Evolutionary conservation across 257 asterid species (phyloP).

Genomic region (Phtheirospermum japonicum): DNA sequence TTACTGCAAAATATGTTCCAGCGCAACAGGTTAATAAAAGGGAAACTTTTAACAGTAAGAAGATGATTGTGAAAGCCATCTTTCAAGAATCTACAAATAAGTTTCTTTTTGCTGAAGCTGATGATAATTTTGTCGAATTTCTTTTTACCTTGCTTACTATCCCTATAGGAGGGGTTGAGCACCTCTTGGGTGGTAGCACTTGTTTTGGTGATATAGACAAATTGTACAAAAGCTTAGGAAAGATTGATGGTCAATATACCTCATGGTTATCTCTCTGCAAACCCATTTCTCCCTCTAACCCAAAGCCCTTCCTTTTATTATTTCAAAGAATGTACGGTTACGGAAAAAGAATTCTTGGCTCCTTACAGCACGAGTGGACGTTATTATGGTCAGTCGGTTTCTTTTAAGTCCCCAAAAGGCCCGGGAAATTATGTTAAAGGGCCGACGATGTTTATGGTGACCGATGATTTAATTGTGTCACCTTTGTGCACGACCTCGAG

Average conservation of each 20-base stretch:
- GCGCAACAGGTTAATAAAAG: no score
- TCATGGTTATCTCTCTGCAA: no score
- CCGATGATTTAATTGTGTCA: constrained; percentile 1
- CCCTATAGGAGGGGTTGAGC: constrained; percentile 21
- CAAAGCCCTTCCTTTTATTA: no score
- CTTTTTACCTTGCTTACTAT: constrained; percentile 22
- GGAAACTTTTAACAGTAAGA: not conserved
- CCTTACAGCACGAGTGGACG: no score
- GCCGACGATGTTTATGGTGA: not conserved
- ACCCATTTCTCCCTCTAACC: no score
- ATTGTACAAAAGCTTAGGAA: constrained; percentile 3
- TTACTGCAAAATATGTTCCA: no score
- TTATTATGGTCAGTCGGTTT: not conserved
- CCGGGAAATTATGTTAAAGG: not conserved
- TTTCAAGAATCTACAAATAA: not conserved
- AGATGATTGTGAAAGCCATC: constrained; percentile 8
- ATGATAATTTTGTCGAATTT: constrained; percentile 24
- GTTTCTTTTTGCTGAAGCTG: constrained; percentile 24
- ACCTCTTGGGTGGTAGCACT: constrained; percentile 3
- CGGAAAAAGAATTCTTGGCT: not conserved
- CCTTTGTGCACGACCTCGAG: not conserved
- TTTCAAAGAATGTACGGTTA: no score
- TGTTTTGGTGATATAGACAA: constrained; percentile 15
- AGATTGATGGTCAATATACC: not conserved
- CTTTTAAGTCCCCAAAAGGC: not conserved